Evolutionary conservation across 805 yeast genomes (phyloP).

Genomic region (Suhomyces prunicola): DNA sequence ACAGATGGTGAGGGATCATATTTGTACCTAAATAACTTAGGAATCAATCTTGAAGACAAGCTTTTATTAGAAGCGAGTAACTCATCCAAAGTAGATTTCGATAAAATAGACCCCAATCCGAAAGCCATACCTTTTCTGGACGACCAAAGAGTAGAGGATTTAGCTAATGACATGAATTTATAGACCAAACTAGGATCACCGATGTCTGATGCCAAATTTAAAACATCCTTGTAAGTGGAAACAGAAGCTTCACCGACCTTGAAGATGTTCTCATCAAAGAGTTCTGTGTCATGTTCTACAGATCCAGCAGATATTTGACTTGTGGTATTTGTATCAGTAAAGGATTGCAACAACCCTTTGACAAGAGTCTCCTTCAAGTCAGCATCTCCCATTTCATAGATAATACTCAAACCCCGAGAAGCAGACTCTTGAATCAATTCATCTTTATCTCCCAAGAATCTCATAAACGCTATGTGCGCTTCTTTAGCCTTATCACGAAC

Average conservation of each 20-base stretch:
- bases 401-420: slow-evolving; percentile 77
- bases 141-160: slow-evolving; percentile 85
- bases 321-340: slow-evolving; percentile 63
- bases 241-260: slow-evolving; percentile 82
- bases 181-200: slow-evolving; percentile 95
- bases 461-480: slow-evolving; percentile 73
- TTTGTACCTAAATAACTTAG: slow-evolving; percentile 77
- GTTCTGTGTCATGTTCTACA: slow-evolving; percentile 72
- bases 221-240: slow-evolving; percentile 86
- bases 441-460: slow-evolving; percentile 74
- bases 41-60: slow-evolving; percentile 62
- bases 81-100: slow-evolving; percentile 70
- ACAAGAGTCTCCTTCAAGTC: slow-evolving; percentile 71
- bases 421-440: slow-evolving; percentile 92
- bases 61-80: slow-evolving; percentile 52
- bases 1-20: slow-evolving; percentile 82
- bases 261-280: slow-evolving; percentile 79
- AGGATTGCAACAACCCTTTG: slow-evolving; percentile 67
- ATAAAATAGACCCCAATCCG: slow-evolving; percentile 81
- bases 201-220: slow-evolving; percentile 85
- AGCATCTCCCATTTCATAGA: slow-evolving; percentile 72
- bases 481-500: slow-evolving; percentile 47
- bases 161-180: slow-evolving; percentile 89
- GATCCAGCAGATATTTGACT: slow-evolving; percentile 56
- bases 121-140: slow-evolving; percentile 92